These are phyloP conservation scores for Yamadazyma akitaensis DNA, from an alignment of 805 yeast species.

Conservation along the genomic window DNA sequence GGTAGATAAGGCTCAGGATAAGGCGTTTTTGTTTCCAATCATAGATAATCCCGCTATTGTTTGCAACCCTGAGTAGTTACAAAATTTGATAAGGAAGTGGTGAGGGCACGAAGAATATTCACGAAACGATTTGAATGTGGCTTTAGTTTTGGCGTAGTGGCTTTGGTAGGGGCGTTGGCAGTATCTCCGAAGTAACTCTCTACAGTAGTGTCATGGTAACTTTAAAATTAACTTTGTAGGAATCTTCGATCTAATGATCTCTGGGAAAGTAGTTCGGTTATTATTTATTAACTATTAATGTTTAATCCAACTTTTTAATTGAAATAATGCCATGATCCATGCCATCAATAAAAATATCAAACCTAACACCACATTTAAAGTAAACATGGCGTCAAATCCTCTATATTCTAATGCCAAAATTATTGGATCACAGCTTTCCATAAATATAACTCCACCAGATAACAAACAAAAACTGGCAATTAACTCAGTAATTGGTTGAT, in stretches of 20 bases:
- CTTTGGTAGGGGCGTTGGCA: too few relatives aligned
- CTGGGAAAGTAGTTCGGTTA: too few relatives aligned
- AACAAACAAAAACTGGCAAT: slow-evolving; percentile 74
- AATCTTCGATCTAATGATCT: too few relatives aligned
- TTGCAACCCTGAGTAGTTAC: too few relatives aligned
- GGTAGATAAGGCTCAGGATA: too few relatives aligned
- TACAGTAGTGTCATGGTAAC: background rate
- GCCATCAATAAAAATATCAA: slow-evolving; percentile 75
- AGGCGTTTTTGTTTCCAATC: too few relatives aligned
- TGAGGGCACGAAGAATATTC: too few relatives aligned
- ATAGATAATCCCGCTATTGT: too few relatives aligned
- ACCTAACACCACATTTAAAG: slow-evolving; percentile 84
- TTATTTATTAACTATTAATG: background rate
- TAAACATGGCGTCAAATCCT: slow-evolving; percentile 85
- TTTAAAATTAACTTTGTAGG: too few relatives aligned
- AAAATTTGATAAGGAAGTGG: too few relatives aligned
- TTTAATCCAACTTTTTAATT: slow-evolving; percentile 50
- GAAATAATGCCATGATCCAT: slow-evolving; percentile 74
- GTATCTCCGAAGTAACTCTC: background rate
- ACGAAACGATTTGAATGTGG: too few relatives aligned
- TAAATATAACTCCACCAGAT: slow-evolving; percentile 87
- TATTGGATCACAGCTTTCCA: slow-evolving; percentile 87
- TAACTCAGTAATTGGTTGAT: slow-evolving; percentile 82
- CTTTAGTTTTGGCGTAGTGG: too few relatives aligned
- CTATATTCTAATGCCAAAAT: slow-evolving; percentile 69